Percentiles rank a stretch among this genome's conserved stretches.
phyloP scores from a whole-genome alignment of 139 green algal species.

The Chlamydomonas schloesseri region DNA sequence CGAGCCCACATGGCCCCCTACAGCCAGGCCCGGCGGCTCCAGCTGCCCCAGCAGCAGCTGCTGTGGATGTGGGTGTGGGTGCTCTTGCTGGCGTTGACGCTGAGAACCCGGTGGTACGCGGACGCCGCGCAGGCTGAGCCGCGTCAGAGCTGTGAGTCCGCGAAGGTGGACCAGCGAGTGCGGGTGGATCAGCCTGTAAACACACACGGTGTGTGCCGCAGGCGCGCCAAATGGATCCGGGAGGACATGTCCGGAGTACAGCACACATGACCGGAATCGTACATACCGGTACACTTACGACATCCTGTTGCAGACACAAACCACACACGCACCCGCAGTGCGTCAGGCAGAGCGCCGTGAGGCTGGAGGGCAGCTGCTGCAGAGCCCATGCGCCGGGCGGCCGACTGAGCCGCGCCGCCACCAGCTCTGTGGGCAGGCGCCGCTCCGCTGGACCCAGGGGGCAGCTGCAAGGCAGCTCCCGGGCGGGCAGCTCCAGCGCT shows the following conservation, averaged over 20 bases:
- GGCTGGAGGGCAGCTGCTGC: slow-evolving; percentile 10
- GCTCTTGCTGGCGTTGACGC: neutral
- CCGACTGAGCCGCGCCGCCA: slow-evolving; percentile 21
- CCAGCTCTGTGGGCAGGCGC: neutral
- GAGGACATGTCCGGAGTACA: no score
- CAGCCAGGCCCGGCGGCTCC: no score
- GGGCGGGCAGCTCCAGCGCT: neutral
- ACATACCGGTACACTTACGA: no score
- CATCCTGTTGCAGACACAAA: no score
- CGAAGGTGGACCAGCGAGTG: slow-evolving; percentile 21
- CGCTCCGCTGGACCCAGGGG: neutral
- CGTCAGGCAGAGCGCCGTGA: neutral
- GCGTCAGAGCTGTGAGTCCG: slow-evolving; percentile 3
- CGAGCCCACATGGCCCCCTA: no score
- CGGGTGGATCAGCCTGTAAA: neutral
- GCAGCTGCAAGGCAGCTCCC: neutral
- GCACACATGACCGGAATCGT: neutral
- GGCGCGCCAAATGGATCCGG: no score
- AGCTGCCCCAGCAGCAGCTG: neutral
- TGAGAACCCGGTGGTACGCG: neutral
- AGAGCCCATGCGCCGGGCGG: slow-evolving; percentile 13
- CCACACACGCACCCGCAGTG: slow-evolving; percentile 3
- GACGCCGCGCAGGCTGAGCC: neutral
- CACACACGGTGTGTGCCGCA: neutral
- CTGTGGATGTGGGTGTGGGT: neutral